Evolutionary conservation across 164 flowering plant genomes (phyloP), one percentile per base, ranked within the genome.

Genomic region (Chimonanthus salicifolius): DNA sequence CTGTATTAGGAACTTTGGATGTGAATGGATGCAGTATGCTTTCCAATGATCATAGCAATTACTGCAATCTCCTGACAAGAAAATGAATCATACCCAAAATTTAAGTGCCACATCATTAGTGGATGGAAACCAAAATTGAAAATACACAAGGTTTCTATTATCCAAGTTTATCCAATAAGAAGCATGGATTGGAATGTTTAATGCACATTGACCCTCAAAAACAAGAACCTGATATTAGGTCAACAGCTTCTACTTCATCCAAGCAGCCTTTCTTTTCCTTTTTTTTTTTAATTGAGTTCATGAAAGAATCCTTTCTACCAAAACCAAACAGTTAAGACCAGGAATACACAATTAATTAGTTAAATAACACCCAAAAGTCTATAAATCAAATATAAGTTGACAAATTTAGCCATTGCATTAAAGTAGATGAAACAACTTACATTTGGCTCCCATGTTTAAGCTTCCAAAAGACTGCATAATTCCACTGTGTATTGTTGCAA

Each of bases 391-490:
- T 54, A n/a, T 10, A 54, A 54, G n/a, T 5, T 5, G 3, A 11
- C 60, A 54, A 54, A 9, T 10, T 54, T 3, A 10, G 11, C 60
- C 11, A 54, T 16, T 8, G 60, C n/a, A 16, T 54, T 54, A 54
- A 16, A 4, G 9, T 11, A 54, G 8, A 11, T 10, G 16, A 44
- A 79, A 16, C 21, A 80, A 85, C 97, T 87, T 88, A 94, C 98
- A 76, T 77, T 67, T 79, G 80, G 68, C 49, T 72, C 49, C 71
- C 81, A 51, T 85, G 84, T 62, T 83, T 80, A 21, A 87, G 83
- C 88, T 85, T 90, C 98, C 98, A 94, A 81, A 92, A 88, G 13
- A 92, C 88, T 45, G 97, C 97, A 84, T 94, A 94, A 21, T 82
- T 83, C 98, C 98, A 94, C 8, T 62, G 84, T 11, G 91, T 84